These are phyloP conservation scores for Gautieria morchelliformis DNA, from an alignment of 768 basidiomycete genomes.

Conservation along the genomic window DNA sequence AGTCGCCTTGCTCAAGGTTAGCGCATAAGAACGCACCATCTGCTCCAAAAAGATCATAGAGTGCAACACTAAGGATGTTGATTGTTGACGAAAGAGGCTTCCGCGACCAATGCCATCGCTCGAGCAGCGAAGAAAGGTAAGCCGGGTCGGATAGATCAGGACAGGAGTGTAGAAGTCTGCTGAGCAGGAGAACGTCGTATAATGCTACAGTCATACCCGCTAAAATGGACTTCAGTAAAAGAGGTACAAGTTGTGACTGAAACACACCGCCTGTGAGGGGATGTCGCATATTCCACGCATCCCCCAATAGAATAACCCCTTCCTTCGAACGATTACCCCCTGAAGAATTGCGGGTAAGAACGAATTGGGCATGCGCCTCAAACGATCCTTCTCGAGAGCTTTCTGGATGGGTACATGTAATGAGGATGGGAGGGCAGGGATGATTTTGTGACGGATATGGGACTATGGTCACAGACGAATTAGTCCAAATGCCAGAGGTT, in stretches of 20 bases:
- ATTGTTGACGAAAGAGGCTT: conserved; percentile 79
- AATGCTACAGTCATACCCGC: conserved; percentile 98
- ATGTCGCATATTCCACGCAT: conserved; percentile 99
- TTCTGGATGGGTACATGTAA: conserved; percentile 55
- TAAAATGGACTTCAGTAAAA: conserved; percentile 1
- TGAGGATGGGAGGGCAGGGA: conserved; percentile 71
- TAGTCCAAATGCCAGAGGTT: background rate
- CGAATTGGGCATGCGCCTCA: conserved; percentile 92
- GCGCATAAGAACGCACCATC: conserved; percentile 52
- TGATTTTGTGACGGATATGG: conserved; percentile 62
- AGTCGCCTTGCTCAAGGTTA: too few species aligned
- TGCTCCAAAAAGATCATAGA: conserved; percentile 92
- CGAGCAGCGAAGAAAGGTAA: conserved; percentile 29
- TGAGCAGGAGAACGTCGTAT: conserved; percentile 70
- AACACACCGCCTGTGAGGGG: conserved; percentile 70
- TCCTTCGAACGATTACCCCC: conserved; percentile 37
- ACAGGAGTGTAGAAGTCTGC: conserved; percentile 46
- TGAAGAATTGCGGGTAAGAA: conserved; percentile 72
- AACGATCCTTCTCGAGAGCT: conserved; percentile 70
- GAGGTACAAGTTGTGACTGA: background rate
- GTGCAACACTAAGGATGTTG: conserved; percentile 85
- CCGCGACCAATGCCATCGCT: conserved; percentile 77
- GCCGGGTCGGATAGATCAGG: conserved; percentile 28
- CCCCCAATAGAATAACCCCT: conserved; percentile 80
- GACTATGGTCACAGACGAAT: conserved; percentile 27